phyloP scores from a whole-genome alignment of 2,329 filamentous ascomycete species.

The Fusarium fracticaudum region DNA sequence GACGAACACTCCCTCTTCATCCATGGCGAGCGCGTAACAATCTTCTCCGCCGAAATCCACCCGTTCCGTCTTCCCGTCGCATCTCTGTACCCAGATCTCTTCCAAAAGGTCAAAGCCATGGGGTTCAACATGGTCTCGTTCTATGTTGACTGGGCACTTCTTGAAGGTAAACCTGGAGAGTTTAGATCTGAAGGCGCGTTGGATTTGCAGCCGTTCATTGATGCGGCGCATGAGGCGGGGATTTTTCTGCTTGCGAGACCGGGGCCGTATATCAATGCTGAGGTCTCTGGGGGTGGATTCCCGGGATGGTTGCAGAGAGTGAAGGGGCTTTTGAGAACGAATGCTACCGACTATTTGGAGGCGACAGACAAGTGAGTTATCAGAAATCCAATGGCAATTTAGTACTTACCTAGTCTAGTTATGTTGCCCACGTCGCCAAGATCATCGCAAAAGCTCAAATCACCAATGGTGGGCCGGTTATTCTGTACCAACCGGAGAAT shows the following conservation, averaged over 20 bases:
- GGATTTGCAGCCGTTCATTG: constrained; percentile 77
- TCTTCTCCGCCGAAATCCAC: constrained; percentile 80
- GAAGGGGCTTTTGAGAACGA: constrained; percentile 71
- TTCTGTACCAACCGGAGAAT: constrained; percentile 84
- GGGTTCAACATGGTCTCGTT: constrained; percentile 85
- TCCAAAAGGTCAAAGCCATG: constrained; percentile 84
- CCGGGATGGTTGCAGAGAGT: constrained; percentile 81
- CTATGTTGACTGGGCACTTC: constrained; percentile 80
- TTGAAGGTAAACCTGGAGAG: constrained; percentile 77
- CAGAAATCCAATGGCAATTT: accelerated
- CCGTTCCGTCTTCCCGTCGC: constrained; percentile 65
- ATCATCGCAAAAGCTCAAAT: constrained; percentile 81
- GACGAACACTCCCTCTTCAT: constrained; percentile 78
- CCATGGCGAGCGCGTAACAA: constrained; percentile 73
- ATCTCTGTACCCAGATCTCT: constrained; percentile 71
- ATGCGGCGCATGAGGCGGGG: constrained; percentile 76
- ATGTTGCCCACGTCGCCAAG: constrained; percentile 68
- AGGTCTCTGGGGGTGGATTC: constrained; percentile 79
- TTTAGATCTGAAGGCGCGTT: constrained; percentile 79
- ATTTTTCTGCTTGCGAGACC: constrained; percentile 80
- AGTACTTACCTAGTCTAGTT: background rate
- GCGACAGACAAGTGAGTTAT: constrained; percentile 70
- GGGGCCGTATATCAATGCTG: constrained; percentile 82
- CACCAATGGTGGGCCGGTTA: constrained; percentile 82
- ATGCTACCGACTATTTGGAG: constrained; percentile 67